Percentiles rank a stretch among this genome's conserved stretches.
phyloP scores from a whole-genome alignment of 164 flowering plant genomes.

The Annona squamosa region DNA sequence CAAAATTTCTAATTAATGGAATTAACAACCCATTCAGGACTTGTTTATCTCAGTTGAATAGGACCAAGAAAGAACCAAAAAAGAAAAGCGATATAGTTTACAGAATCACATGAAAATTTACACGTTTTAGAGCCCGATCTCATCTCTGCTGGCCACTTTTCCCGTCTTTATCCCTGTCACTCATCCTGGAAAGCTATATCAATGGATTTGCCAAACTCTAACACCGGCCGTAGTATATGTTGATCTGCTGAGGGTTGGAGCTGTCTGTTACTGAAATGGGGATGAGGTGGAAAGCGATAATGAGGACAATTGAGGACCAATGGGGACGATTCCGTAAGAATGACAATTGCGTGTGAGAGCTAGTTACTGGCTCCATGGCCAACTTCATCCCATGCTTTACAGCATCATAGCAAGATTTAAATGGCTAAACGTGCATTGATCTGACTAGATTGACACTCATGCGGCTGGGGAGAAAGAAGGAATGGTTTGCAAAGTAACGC shows the following conservation, averaged over 20 bases:
- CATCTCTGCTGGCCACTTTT: too few relatives aligned
- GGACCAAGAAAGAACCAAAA: too few relatives aligned
- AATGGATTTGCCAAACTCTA: too few relatives aligned
- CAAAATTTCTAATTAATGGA: too few relatives aligned
- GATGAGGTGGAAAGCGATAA: neutral
- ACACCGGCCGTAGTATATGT: neutral
- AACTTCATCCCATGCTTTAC: slow-evolving; percentile 2
- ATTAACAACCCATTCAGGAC: too few relatives aligned
- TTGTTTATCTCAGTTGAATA: too few relatives aligned
- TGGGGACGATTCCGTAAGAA: neutral
- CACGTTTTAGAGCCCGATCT: too few relatives aligned
- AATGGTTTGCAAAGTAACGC: neutral
- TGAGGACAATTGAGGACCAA: neutral
- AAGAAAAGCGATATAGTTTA: too few relatives aligned
- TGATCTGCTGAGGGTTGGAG: neutral
- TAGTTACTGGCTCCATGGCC: neutral
- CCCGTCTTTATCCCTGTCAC: too few relatives aligned
- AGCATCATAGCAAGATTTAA: slow-evolving; percentile 1
- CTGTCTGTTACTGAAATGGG: neutral
- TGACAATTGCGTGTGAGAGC: slow-evolving; percentile 2
- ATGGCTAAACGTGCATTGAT: slow-evolving; percentile 1
- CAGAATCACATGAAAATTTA: too few relatives aligned
- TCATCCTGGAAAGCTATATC: too few relatives aligned
- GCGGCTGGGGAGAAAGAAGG: neutral
- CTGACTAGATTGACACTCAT: neutral